phyloP scores from a whole-genome alignment of 2,329 filamentous ascomycete genomes.

The Byssoonygena ceratinophila region DNA sequence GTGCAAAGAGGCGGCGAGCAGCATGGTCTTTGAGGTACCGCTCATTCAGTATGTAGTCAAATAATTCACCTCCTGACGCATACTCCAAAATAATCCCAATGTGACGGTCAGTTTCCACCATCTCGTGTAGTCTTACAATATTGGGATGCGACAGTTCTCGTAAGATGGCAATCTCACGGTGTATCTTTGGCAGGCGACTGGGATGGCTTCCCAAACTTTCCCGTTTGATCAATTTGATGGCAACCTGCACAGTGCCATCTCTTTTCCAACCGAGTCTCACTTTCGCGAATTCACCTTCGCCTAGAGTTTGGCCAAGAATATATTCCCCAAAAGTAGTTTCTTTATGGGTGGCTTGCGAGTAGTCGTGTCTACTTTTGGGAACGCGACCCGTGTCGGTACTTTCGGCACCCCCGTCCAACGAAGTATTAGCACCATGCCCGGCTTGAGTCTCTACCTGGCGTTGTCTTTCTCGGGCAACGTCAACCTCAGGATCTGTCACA shows the following conservation, averaged over 20 bases:
- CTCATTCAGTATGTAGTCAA: conserved; percentile 96
- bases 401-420: conserved; percentile 43
- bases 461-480: conserved; percentile 60
- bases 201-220: conserved; percentile 83
- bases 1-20: conserved; percentile 82
- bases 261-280: conserved; percentile 98
- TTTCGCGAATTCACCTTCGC: conserved; percentile 97
- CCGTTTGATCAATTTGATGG: conserved; percentile 93
- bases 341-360: conserved; percentile 51
- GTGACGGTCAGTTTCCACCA: conserved; percentile 94
- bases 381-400: conserved; percentile 37
- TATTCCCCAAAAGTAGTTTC: conserved; percentile 90
- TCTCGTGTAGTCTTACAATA: conserved; percentile 92
- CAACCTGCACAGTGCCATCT: conserved; percentile 85
- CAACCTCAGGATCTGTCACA: conserved; percentile 63
- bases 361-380: conserved; percentile 45
- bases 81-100: conserved; percentile 99
- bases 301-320: conserved; percentile 87
- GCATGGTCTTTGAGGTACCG: conserved; percentile 90
- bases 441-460: conserved; percentile 51
- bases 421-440: conserved; percentile 37
- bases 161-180: conserved; percentile 90
- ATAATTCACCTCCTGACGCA: conserved; percentile 91
- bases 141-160: conserved; percentile 84
- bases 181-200: conserved; percentile 85